Evolutionary conservation across 192 early-diverging fungal species (phyloP), one percentile per base, ranked within the genome.

Genomic region (Coemansia sp.): DNA sequence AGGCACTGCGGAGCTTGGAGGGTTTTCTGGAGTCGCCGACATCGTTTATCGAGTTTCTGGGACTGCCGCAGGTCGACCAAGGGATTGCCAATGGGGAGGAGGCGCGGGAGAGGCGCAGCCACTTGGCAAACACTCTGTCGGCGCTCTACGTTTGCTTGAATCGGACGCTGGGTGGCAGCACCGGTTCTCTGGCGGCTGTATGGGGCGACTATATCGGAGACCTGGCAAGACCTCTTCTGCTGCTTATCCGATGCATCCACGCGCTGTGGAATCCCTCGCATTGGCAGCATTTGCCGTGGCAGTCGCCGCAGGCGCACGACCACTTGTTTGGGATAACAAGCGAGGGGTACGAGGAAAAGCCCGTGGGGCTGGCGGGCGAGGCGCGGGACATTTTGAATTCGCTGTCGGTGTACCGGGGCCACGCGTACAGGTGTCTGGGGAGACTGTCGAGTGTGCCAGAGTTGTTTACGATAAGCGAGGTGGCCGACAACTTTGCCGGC

Each of bases 401-500:
- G 18, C 62, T 78, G 38, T 37, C 39, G 9, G 38, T 50, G 3
- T 36, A 72, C 11, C 69, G 69, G 24, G 70, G 68, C 6, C 38
- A 60, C 24, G 53, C 76, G 14, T 78, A 78, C 70, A 59, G 67
- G 48, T 72, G 65, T 26, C 21, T 72, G 7, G 76, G 76, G 39
- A 38, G 60, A 1, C 58, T 71, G 8, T 35, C 50, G 4, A 33
- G 21, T 24, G 38, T 78, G 46, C 70, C 70, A 18, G 60, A 53
- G 40, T 19, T 63, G 48, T 58, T 65, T 44, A 42, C 36, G 2
- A 33, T 56, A 7, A 1, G 15, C 12, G 29, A 26, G 1, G 26
- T 63, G n/a, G 59, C 76, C 0, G 63, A 43, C 33, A 62, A 52
- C 35, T 76, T 76, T 24, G 52, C 74, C 29, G 60, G 42, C 35